Evolutionary conservation across 2,329 filamentous ascomycete species (phyloP).

Genomic region (Lasiodiplodia hormozganensis): DNA sequence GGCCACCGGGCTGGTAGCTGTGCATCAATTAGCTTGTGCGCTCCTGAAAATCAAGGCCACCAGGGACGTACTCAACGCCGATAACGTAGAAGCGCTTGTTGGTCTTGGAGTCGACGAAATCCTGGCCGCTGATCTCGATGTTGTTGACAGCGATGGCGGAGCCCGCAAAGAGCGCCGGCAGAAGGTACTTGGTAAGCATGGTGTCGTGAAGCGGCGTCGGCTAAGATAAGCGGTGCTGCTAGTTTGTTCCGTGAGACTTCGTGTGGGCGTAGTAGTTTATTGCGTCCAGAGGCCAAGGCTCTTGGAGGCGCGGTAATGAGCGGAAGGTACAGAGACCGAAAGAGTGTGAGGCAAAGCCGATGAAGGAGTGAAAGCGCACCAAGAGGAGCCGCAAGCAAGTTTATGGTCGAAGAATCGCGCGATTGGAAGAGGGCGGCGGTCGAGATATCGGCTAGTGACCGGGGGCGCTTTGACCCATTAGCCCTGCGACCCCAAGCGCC

Average conservation of each 20-base stretch:
- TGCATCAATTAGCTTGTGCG: constrained; percentile 26
- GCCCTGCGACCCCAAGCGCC: constrained; percentile 16
- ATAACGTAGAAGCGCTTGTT: constrained; percentile 67
- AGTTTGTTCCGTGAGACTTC: constrained; percentile 16
- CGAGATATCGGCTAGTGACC: constrained; percentile 18
- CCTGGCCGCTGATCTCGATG: constrained; percentile 63
- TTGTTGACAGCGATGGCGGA: constrained; percentile 61
- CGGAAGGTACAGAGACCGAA: constrained; percentile 24
- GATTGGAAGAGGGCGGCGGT: constrained; percentile 20
- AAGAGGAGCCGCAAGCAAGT: constrained; percentile 17
- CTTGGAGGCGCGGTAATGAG: constrained; percentile 23
- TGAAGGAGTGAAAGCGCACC: constrained; percentile 18
- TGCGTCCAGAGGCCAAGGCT: constrained; percentile 19
- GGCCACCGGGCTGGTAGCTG: constrained; percentile 69
- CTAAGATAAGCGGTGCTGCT: constrained; percentile 19
- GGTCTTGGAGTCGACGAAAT: constrained; percentile 67
- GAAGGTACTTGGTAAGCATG: constrained; percentile 26
- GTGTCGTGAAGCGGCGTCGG: constrained; percentile 6
- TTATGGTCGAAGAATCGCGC: constrained; percentile 16
- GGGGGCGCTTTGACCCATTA: constrained; percentile 18
- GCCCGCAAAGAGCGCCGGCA: constrained; percentile 42
- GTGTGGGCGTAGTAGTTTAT: constrained; percentile 1
- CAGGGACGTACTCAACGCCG: constrained; percentile 62
- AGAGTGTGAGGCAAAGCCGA: constrained; percentile 22
- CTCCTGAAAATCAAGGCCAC: not conserved